Evolutionary conservation across 2,329 filamentous ascomycete species (phyloP), one percentile per base, ranked within the genome.

Genomic region (Botrytis deweyae): DNA sequence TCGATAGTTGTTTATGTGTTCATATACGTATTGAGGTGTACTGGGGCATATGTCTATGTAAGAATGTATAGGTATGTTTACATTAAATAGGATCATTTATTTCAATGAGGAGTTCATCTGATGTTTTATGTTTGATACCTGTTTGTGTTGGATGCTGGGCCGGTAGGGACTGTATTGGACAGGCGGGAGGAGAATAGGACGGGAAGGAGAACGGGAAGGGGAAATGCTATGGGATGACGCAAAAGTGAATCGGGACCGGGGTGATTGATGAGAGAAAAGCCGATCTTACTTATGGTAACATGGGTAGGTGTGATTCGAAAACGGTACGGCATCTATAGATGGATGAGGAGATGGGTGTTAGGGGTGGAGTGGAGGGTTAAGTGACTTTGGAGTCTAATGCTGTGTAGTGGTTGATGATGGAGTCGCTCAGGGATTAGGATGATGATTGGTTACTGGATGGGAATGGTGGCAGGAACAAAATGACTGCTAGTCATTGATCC

Each of bases 61-160:
- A 4, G 55, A 7, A 18, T 29, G 14, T 33, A 33, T 3, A 58
- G 29, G 16, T 59, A 33, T 59, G 8, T 36, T 9, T 3, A n/a
- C 2, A n/a, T n/a, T 1, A 0, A 12, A 16, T n/a, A 55, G 5
- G 5, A 12, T n/a, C 12, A 55, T n/a, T 52, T 16, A 2, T 0
- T 7, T 52, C 1, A n/a, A n/a, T 12, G 25, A n/a, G 0, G 12
- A 12, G 0, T 52, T n/a, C 49, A 14, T 55, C 49, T 55, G 12
- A n/a, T 55, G 12, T 6, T n/a, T 6, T 3, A n/a, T 14, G 12
- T n/a, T n/a, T n/a, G 44, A 22, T 46, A 22, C 44, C 44, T n/a
- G 5, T 16, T 55, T 36, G 55, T 7, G 55, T 33, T 59, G 18
- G 3, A 59, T 4, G 3, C 5, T 59, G 16, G 7, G 8, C 5